Evolutionary conservation across 768 basidiomycete species (phyloP), one percentile per base, ranked within the genome.

Genomic region (Cystobasidium ongulense): DNA sequence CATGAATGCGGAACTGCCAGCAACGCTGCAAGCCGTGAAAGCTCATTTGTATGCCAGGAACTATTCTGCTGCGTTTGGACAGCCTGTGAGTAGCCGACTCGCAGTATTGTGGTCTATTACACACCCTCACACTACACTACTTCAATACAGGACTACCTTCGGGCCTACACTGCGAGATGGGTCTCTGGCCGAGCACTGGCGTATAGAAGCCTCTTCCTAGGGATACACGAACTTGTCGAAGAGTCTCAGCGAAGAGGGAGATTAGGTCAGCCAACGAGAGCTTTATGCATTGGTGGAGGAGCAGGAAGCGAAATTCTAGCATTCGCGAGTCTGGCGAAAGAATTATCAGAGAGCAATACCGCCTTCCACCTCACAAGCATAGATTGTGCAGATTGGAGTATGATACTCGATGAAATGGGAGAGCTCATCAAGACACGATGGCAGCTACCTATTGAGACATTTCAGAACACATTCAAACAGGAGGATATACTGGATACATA

Each of bases 301-400:
- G 75, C 77, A 2, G 77, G 75, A 1, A 67, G 64, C n/a, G 78
- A 79, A 43, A 29, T 78, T 10, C 13, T 79, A 39, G 78, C 78
- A 1, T 46, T 78, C 8, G 77, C 76, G 0, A 41, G 36, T 7
- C 11, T 75, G 1, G 67, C 77, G 15, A 72, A 74, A 0, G 52
- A 50, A 1, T 41, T 72, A 17, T 54, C 70, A 29, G 27, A 29
- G 1, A 15, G 1, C 11, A 38, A 31, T 18, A 13, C 13, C 2
- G 8, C 17, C n/a, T 33, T 74, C 1, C 7, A 71, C 13, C 46
- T 76, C 13, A n/a, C 41, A 1, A 73, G 63, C 1, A 59, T 75
- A 33, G 76, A 78, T 33, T 52, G 52, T 29, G 71, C 75, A 0
- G 66, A 62, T 17, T 77, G 77, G 78, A 41, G 38, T 1, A 1